Evolutionary conservation across 352 stramenopile genomes (phyloP).

Genomic region (Globisporangium rhizosaccharum): DNA sequence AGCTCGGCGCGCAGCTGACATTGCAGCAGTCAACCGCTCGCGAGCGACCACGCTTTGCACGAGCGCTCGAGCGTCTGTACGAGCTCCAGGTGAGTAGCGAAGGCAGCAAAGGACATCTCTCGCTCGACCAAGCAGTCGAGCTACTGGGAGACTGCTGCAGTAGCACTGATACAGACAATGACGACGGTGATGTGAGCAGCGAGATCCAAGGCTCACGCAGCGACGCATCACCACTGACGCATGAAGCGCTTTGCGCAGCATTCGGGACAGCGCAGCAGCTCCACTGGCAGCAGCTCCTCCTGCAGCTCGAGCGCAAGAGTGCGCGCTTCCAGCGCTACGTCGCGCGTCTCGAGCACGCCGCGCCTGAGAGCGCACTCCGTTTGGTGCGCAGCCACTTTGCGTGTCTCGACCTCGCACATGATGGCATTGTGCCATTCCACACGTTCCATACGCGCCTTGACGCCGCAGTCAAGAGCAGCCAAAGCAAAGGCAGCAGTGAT

Average conservation of each 20-base stretch:
- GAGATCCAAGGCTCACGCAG: too few relatives aligned
- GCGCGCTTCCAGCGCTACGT: constrained; percentile 33
- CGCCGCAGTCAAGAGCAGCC: background rate
- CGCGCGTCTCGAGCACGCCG: constrained; percentile 17
- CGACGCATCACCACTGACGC: constrained; percentile 2
- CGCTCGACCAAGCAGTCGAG: constrained; percentile 3
- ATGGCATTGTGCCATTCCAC: constrained; percentile 39
- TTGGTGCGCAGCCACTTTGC: constrained; percentile 29
- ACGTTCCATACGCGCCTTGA: constrained; percentile 30
- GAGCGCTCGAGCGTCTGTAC: constrained; percentile 22
- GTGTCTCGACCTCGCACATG: constrained; percentile 31
- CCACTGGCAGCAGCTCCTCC: constrained; percentile 62
- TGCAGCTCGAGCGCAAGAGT: constrained; percentile 33
- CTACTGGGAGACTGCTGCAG: background rate
- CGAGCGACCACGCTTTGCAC: background rate
- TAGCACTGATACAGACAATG: background rate
- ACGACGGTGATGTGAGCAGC: too few relatives aligned
- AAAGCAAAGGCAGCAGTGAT: background rate
- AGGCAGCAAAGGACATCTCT: constrained; percentile 5
- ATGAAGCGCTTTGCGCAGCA: background rate
- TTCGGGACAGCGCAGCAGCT: constrained; percentile 27
- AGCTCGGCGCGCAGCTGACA: constrained; percentile 12
- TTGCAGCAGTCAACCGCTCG: background rate
- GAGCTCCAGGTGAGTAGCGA: constrained; percentile 7
- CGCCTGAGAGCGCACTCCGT: constrained; percentile 17